Conservation (phyloP, 1,139 yeast genomes). For the Candida glucosophila region DNA sequence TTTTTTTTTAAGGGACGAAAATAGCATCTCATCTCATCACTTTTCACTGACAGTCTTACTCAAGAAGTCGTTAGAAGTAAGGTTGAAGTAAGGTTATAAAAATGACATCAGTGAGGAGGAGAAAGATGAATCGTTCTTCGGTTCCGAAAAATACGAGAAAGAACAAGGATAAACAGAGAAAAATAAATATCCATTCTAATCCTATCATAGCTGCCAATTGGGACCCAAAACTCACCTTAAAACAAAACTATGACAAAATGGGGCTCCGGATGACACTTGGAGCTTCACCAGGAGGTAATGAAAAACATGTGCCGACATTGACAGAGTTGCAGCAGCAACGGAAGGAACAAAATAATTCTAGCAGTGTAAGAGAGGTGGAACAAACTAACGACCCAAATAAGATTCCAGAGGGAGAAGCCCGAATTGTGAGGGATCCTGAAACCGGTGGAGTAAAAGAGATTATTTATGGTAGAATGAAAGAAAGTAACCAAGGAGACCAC, state of each 20-base stretch:
- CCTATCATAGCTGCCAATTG: conserved; percentile 84
- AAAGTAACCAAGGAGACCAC: conserved; percentile 4
- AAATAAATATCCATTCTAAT: conserved; percentile 56
- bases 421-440: conserved; percentile 60
- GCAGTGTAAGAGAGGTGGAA: conserved; percentile 20
- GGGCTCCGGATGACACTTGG: conserved; percentile 69
- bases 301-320: conserved; percentile 38
- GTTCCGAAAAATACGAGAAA: conserved; percentile 62
- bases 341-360: conserved; percentile 14
- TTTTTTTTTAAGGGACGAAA: conserved; percentile 1
- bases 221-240: conserved; percentile 75
- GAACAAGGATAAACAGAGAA: conserved; percentile 58
- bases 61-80: not conserved
- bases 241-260: conserved; percentile 72
- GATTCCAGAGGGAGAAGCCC: conserved; percentile 76
- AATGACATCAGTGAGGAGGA: conserved; percentile 79
- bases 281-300: conserved; percentile 59
- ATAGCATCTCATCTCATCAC: not conserved
- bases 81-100: conserved; percentile 3
- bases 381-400: conserved; percentile 43
- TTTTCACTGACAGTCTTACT: not conserved
- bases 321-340: conserved; percentile 20
- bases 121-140: conserved; percentile 74
- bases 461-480: conserved; percentile 57
- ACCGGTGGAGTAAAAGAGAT: conserved; percentile 63